A percentile compares a stretch with the other conserved stretches of the same genome.
Evolutionary conservation across 805 yeast species (phyloP).

Genomic region (Starmerella floricola): DNA sequence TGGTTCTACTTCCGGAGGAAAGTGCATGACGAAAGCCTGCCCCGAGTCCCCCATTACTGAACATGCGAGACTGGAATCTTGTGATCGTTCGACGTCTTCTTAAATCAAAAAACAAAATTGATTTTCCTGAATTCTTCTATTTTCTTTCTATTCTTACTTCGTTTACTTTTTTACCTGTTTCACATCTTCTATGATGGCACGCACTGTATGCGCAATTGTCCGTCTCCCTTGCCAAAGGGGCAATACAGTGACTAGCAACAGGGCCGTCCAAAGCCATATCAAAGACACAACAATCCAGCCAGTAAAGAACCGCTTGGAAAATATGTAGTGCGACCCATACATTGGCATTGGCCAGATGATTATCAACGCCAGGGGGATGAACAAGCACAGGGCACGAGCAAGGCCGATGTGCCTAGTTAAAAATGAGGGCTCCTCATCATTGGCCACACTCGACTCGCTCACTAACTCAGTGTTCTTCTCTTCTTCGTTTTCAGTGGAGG

Average conservation of each 20-base stretch:
- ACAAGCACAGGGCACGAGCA: slow-evolving; percentile 48
- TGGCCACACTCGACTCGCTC: slow-evolving; percentile 38
- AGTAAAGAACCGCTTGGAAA: slow-evolving; percentile 62
- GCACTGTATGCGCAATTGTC: slow-evolving; percentile 46
- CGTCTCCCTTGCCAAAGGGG: slow-evolving; percentile 65
- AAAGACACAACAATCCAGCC: slow-evolving; percentile 79
- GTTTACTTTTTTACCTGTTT: too few relatives aligned
- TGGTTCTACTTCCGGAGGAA: slow-evolving; percentile 9
- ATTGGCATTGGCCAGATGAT: slow-evolving; percentile 88
- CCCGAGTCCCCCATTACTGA: background rate
- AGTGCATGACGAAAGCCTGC: background rate
- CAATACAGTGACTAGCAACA: slow-evolving; percentile 45
- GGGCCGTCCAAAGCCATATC: slow-evolving; percentile 53
- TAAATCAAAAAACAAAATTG: too few relatives aligned
- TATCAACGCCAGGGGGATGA: slow-evolving; percentile 49
- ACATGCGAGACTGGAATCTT: too few relatives aligned
- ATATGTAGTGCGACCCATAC: slow-evolving; percentile 69
- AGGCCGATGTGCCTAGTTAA: slow-evolving; percentile 48
- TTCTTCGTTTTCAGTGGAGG: too few relatives aligned
- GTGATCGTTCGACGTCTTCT: too few relatives aligned
- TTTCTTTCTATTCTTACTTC: too few relatives aligned
- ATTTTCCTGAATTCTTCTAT: too few relatives aligned
- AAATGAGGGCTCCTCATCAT: slow-evolving; percentile 46
- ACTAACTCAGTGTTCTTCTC: slow-evolving; percentile 28
- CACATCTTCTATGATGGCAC: too few relatives aligned